phyloP scores from a whole-genome alignment of 169 alveolate genomes.

The Eimeria sp. region DNA sequence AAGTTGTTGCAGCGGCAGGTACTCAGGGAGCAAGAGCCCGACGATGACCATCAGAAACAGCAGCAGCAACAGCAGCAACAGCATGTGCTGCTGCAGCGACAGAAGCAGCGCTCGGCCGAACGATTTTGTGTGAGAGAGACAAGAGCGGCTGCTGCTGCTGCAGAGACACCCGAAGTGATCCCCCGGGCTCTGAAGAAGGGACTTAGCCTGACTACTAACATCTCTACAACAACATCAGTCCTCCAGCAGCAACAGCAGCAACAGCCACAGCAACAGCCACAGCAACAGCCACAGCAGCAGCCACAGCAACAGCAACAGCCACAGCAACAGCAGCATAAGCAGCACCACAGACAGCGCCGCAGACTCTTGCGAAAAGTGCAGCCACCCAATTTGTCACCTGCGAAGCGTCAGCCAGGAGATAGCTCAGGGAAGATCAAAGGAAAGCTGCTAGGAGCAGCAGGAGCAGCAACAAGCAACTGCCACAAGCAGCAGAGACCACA shows the following conservation, averaged over 20 bases:
- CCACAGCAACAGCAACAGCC: slow-evolving; percentile 56
- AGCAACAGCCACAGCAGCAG: slow-evolving; percentile 59
- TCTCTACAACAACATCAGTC: background rate
- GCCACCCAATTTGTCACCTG: slow-evolving; percentile 47
- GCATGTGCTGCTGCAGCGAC: slow-evolving; percentile 19
- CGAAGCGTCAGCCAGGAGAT: slow-evolving; percentile 31
- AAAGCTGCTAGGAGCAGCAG: slow-evolving; percentile 34
- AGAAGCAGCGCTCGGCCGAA: background rate
- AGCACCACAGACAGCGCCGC: slow-evolving; percentile 73
- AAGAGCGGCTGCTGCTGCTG: background rate
- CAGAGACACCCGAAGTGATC: slow-evolving; percentile 32
- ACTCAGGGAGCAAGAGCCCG: slow-evolving; percentile 26
- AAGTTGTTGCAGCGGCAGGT: slow-evolving; percentile 31
- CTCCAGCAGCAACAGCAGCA: slow-evolving; percentile 51
- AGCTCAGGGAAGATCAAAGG: slow-evolving; percentile 38
- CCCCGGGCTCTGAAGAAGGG: slow-evolving; percentile 14
- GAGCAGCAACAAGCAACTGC: slow-evolving; percentile 52
- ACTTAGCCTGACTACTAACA: background rate
- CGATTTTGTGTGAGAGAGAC: background rate
- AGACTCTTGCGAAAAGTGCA: slow-evolving; percentile 10
- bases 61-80: slow-evolving; percentile 46
- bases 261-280: slow-evolving; percentile 57
- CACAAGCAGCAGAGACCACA: slow-evolving; percentile 39
- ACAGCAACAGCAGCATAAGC: slow-evolving; percentile 64
- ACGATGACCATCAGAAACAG: slow-evolving; percentile 9